Base-by-base conservation (phyloP, 257 asterid genomes). In the Linaria vulgaris region DNA sequence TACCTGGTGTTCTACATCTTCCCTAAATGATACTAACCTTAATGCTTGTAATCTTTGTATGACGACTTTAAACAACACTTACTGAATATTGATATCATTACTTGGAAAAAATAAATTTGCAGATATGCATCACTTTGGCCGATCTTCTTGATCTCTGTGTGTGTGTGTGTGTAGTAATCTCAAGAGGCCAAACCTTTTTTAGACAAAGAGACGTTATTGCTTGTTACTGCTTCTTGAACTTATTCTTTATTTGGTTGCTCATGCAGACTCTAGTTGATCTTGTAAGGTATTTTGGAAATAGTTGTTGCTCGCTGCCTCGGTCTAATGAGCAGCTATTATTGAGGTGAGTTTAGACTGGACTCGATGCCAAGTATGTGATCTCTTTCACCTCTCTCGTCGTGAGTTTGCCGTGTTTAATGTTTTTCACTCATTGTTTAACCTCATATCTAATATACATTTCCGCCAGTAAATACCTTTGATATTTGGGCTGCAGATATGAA, bases 221-320 rank as follows among this genome's bases (percentile, higher is more conserved):
- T 25, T 39, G 69, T 27, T 27, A 27, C 3, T 3, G 4, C 6
- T 27, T 27, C 51, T 63, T 67, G 62, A 13, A 44, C 41, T 59
- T 57, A 10, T 1, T 20, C 48, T 63, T 39, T 68, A 27, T 65
- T 44, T n/a, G 47, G 59, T 63, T 64, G 13, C 64, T 59, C 20
- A 14, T 66, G 81, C 88, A 92, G 98, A 92, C 92, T 61, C 88
- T 92, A 30, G 50, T 55, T 24, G 97, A 92, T 49, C 63, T 89
- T 71, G 71, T 89, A 59, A 75, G 77, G 57, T 82, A 64, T 65
- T 87, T 81, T 52, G 75, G 62, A 24, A 79, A 83, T 70, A 70
- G 85, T 59, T 87, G 95, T 55, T 34, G 58, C 64, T 56, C 70
- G 83, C 79, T 92, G 67, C 89, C 98, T 49, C 87, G 56, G 61